Evolutionary conservation across 2,329 filamentous ascomycete genomes (phyloP).

Genomic region (Cladobotryum mycophilum): DNA sequence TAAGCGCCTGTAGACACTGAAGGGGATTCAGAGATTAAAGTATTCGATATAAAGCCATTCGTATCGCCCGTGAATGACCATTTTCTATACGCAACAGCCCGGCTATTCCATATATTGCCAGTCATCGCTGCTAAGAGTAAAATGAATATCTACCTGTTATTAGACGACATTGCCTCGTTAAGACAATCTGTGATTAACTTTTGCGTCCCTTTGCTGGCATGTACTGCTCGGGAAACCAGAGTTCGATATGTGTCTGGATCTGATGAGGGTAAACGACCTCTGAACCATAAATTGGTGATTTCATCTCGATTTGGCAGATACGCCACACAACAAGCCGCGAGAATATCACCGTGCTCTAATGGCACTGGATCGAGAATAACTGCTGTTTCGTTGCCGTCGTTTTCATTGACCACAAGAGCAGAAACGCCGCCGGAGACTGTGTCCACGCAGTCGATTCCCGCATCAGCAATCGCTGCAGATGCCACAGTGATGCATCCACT

Average conservation of each 20-base stretch:
- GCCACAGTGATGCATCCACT: slow-evolving; percentile 90
- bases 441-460: slow-evolving; percentile 93
- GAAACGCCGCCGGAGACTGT: slow-evolving; percentile 84
- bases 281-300: slow-evolving; percentile 91
- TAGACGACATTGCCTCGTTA: slow-evolving; percentile 24
- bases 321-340: slow-evolving; percentile 82
- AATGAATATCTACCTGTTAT: too few relatives aligned
- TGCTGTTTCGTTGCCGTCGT: slow-evolving; percentile 25
- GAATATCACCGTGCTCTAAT: slow-evolving; percentile 68
- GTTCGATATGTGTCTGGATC: slow-evolving; percentile 25
- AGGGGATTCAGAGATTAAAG: too few relatives aligned
- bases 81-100: too few relatives aligned
- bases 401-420: slow-evolving; percentile 54
- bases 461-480: slow-evolving; percentile 86
- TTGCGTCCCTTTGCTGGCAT: slow-evolving; percentile 33
- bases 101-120: too few relatives aligned
- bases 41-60: too few relatives aligned
- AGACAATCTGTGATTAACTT: slow-evolving; percentile 28
- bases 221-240: slow-evolving; percentile 35
- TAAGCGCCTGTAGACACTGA: too few relatives aligned
- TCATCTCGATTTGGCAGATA: slow-evolving; percentile 85
- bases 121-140: too few relatives aligned
- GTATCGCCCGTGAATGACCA: too few relatives aligned
- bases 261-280: slow-evolving; percentile 54
- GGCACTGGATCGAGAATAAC: slow-evolving; percentile 77